These are phyloP conservation scores for Styphnolobium japonicum DNA, from an alignment of 306 rosid species.

Conservation along the genomic window DNA sequence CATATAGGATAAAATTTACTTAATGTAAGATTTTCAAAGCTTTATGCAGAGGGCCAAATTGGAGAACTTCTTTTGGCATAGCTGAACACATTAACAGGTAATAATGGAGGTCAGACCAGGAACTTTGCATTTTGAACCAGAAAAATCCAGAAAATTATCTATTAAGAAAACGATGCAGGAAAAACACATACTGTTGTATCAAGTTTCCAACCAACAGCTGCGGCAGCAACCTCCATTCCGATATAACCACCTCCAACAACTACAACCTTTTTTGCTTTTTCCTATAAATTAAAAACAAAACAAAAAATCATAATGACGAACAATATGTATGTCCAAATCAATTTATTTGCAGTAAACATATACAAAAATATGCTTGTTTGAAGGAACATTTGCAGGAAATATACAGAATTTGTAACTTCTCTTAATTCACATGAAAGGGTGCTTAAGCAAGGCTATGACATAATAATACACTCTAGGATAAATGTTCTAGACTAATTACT, in stretches of 20 bases:
- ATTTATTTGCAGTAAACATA: conserved; percentile 1
- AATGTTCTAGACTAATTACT: background rate
- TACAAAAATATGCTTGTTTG: background rate
- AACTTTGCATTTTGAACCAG: conserved; percentile 10
- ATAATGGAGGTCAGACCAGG: conserved; percentile 5
- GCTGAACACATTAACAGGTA: background rate
- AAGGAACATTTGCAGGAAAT: conserved; percentile 9
- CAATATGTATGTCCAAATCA: background rate
- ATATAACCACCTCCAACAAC: conserved; percentile 97
- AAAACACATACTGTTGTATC: conserved; percentile 76
- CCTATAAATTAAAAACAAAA: conserved; percentile 41
- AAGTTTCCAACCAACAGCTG: conserved; percentile 88
- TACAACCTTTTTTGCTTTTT: conserved; percentile 71
- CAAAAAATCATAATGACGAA: conserved; percentile 14
- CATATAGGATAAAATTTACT: background rate
- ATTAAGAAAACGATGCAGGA: background rate
- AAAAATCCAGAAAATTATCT: background rate
- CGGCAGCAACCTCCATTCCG: conserved; percentile 98
- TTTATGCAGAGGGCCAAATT: conserved; percentile 5
- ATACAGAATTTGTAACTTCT: conserved; percentile 5
- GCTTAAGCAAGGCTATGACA: background rate
- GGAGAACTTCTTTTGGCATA: background rate
- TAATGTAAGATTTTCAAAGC: background rate
- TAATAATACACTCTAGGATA: background rate
- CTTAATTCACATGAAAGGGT: conserved; percentile 11